These are phyloP conservation scores for Leccinum huronense DNA, from an alignment of 1,284 basidiomycete genomes.

Conservation along the genomic window DNA sequence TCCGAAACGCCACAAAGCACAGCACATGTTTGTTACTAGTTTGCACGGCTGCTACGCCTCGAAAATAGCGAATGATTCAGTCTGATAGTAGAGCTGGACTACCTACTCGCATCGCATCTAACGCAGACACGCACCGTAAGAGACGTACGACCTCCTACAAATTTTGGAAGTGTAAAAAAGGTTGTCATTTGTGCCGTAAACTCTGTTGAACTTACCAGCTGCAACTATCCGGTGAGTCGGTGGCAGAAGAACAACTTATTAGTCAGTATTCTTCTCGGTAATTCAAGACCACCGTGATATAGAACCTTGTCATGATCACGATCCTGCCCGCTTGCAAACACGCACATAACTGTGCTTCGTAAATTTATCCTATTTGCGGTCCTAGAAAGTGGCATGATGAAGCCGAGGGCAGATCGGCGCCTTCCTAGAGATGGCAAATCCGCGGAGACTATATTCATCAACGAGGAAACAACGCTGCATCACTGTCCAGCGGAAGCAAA, in stretches of 20 bases:
- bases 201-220: slow-evolving; percentile 4
- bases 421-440: slow-evolving; percentile 11
- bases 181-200: slow-evolving; percentile 25
- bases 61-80: neutral
- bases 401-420: slow-evolving; percentile 10
- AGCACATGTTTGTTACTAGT: slow-evolving; percentile 3
- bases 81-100: neutral
- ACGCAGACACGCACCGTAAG: neutral
- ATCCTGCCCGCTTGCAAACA: neutral
- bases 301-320: slow-evolving; percentile 4
- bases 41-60: slow-evolving; percentile 3
- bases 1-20: slow-evolving; percentile 30
- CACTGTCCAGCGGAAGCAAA: neutral
- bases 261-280: slow-evolving; percentile 19
- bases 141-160: neutral
- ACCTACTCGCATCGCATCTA: neutral
- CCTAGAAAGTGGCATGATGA: slow-evolving; percentile 4
- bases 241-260: slow-evolving; percentile 19
- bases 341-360: slow-evolving; percentile 10
- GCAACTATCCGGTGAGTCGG: slow-evolving; percentile 7
- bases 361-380: slow-evolving; percentile 6
- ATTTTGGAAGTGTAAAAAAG: neutral
- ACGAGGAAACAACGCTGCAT: slow-evolving; percentile 1
- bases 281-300: slow-evolving; percentile 5
- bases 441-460: slow-evolving; percentile 4